Base-by-base conservation (phyloP, 345 rosid genomes). In the Dovyalis caffra region DNA sequence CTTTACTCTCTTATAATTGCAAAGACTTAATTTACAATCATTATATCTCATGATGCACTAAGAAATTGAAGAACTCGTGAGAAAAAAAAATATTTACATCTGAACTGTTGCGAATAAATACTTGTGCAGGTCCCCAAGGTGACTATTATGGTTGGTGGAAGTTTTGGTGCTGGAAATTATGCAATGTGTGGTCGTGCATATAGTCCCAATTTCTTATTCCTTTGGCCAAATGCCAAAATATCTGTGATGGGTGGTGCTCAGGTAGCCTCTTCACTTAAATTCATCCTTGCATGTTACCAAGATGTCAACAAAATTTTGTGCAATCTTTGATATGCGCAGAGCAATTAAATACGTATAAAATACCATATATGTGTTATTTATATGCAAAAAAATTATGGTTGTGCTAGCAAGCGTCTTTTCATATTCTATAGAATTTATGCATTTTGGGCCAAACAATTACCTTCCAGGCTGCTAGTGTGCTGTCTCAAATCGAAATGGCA, bases 141-240 rank as follows among this genome's bases (percentile, higher is more conserved):
- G 68, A 92, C 99, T 21, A 84, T 95, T 3, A 87, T 92, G 35
- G 90, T 91, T 6, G 97, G 99, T 66, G 97, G 97, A 81, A 92
- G 99, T 81, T 92, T 91, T 68, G 99, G 99, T 74, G 99, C 99
- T 64, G 99, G 99, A 80, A 91, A 95, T 79, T 92, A 92, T 77
- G 97, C 99, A 18, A 95, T 95, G 99, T 95, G 99, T 72, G 99
- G 99, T 5, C 97, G 97, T 82, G 99, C 99, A 35, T 95, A 85
- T 70, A 91, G 86, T 82, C 97, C 99, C 61, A 78, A 86, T 78
- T 95, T 95, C 81, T 77, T 95, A 91, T 95, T 95, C 84, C 88
- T 91, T 12, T 92, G 99, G 99, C 99, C 99, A 70, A 95, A 95
- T 80, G 93, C 99, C 38, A 86, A 85, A 87, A 92, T 92, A 74